Base-by-base conservation (phyloP, 805 yeast species). In the Dipodascus albidus region DNA sequence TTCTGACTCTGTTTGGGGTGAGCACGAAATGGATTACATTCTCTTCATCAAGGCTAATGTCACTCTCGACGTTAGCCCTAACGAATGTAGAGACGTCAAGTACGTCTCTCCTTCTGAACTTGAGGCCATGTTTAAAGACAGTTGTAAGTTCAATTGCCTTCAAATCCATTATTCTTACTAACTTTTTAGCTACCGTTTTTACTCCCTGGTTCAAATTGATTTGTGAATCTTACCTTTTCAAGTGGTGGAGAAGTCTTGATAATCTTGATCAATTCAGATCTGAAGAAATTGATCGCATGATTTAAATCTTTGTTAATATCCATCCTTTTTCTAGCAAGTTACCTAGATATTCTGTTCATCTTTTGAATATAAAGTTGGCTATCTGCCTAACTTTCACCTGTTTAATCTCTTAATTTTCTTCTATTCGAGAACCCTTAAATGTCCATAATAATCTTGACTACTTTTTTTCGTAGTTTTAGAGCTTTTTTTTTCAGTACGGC, bases 131-230 rank as follows among this genome's bases (percentile, higher is more conserved):
- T 86, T 93, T 67, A 60, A 75, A 21, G 87, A 90, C 66, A 38
- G n/a, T 11, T 38, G 44, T 38, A 38, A 14, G 20, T 38, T 42
- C 14, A 4, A 11, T 23, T 33, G 4, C 20, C 27, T 49, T 57
- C 62, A 6, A 42, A 53, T 3, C 21, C n/a, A 14, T 20, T 11
- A 4, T 24, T 20, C 23, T 23, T 27, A 27, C 33, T 27, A 27
- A 27, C 33, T 27, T 14, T 14, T 14, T 14, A 38, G 44, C 44
- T 17, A 38, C 17, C 44, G n/a, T 38, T 6, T 93, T 93, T 71
- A 93, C 99, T 3, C 99, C 99, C 3, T 93, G 99, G 99, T 93
- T 93, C 74, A 88, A 87, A 70, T 78, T 93, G 59, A 93, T 93
- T 60, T 93, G 99, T 68, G 90, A 93, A 66, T 80, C 86, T 49